phyloP scores from a whole-genome alignment of 441 rosid genomes.

The Corymbia citriodora region DNA sequence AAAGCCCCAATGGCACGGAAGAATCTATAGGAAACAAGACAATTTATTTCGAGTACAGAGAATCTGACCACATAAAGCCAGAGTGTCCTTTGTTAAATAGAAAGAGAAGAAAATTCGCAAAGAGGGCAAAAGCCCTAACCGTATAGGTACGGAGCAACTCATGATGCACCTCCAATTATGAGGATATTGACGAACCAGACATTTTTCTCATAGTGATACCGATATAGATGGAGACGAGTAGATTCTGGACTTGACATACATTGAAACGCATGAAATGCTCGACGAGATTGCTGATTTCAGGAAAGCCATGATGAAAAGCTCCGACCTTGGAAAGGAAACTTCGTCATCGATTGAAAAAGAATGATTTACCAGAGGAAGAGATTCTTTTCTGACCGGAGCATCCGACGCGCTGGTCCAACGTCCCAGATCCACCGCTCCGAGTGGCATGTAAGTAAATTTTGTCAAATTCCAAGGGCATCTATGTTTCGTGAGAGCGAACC shows the following conservation, averaged over 20 bases:
- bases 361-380: neutral
- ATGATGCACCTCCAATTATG: neutral
- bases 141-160: neutral
- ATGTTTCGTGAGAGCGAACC: neutral
- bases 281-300: neutral
- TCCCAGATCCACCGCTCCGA: neutral
- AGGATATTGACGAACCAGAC: neutral
- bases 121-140: neutral
- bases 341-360: neutral
- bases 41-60: neutral
- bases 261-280: neutral
- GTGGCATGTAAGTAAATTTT: neutral
- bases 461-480: neutral
- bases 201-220: neutral
- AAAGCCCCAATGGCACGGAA: neutral
- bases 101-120: neutral
- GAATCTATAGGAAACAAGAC: neutral
- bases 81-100: neutral
- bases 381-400: neutral
- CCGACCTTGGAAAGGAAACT: neutral
- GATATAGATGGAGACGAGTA: rapidly evolving
- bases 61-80: rapidly evolving
- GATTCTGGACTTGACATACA: neutral
- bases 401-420: neutral
- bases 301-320: neutral